Base-by-base conservation (phyloP, 768 basidiomycete species). In the Psilocybe cubensis region DNA sequence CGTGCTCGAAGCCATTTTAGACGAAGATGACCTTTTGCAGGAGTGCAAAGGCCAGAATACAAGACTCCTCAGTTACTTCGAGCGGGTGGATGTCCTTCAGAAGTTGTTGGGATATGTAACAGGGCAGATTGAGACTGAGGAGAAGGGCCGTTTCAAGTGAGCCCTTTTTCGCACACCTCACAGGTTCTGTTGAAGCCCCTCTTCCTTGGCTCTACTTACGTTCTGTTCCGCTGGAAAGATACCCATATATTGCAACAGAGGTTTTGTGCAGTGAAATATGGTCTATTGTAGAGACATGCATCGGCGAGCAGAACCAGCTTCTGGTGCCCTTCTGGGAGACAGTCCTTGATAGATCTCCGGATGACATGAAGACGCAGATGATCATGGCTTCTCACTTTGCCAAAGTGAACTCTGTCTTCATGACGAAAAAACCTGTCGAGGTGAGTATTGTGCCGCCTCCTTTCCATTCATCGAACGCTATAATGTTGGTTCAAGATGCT, bases 1-100 rank as follows among this genome's bases (percentile, higher is more conserved):
- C 62, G 83, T 87, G 47, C 84, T 98, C 40, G 95, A 97, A 71
- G 87, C 92, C 40, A 88, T 98, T 58, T 81, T 98, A 54, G 94
- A 94, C 75, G 94, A 97, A 74, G 89, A 93, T 68, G 95, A 98
- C 70, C 79, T 98, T 43, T 77, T 98, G 54, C 91, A 92, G 73
- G 96, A 98, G 74, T 94, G 94, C 83, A 98, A 98, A 74, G 82
- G 89, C 1, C 91, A 96, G 74, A 98, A 98, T 68, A 89, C 89
- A 38, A 79, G 91, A 56, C 84, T 96, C 48, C 90, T 92, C 64
- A 90, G 92, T 68, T 94, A 94, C 72, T 91, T 96, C 66, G 88
- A 88, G 62, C 79, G 91, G 63, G 79, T 85, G 49, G 92, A 94
- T 70, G 88, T 94, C 46, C 75, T 96, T 47, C 86, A 91, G 70